phyloP scores from a whole-genome alignment of 1,284 basidiomycete genomes.

The Somion occarium region DNA sequence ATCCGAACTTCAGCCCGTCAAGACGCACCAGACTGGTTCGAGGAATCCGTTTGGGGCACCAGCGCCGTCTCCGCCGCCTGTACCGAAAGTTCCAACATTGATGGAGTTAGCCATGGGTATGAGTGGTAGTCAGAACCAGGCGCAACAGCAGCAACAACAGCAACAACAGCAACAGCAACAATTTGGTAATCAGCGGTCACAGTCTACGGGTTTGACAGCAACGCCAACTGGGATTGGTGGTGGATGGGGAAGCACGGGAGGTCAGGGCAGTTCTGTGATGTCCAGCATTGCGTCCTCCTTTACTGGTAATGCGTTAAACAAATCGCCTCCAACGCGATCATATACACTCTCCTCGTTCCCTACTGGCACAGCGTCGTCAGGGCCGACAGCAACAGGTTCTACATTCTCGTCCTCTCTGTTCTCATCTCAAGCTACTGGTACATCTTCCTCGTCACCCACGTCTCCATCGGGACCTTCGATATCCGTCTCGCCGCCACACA shows the following conservation, averaged over 20 bases:
- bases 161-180: constrained; percentile 1
- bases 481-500: constrained; percentile 16
- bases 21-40: constrained; percentile 89
- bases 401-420: constrained; percentile 46
- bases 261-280: constrained; percentile 47
- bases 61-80: constrained; percentile 58
- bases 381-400: constrained; percentile 37
- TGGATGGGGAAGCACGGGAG: constrained; percentile 9
- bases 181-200: constrained; percentile 1
- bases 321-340: constrained; percentile 16
- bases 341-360: constrained; percentile 10
- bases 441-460: constrained; percentile 31
- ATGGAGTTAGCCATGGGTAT: constrained; percentile 71
- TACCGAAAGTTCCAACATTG: constrained; percentile 75
- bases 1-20: constrained; percentile 55
- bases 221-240: neutral
- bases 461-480: constrained; percentile 20
- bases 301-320: constrained; percentile 30
- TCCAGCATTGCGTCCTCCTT: constrained; percentile 71
- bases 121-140: constrained; percentile 21
- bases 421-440: constrained; percentile 47
- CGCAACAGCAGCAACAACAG: constrained; percentile 26
- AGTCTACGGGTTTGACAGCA: constrained; percentile 9
- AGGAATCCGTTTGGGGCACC: constrained; percentile 92
- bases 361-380: constrained; percentile 26